Conservation (phyloP, 2,329 filamentous ascomycete species). For the Ceratocystiopsis sp. region DNA sequence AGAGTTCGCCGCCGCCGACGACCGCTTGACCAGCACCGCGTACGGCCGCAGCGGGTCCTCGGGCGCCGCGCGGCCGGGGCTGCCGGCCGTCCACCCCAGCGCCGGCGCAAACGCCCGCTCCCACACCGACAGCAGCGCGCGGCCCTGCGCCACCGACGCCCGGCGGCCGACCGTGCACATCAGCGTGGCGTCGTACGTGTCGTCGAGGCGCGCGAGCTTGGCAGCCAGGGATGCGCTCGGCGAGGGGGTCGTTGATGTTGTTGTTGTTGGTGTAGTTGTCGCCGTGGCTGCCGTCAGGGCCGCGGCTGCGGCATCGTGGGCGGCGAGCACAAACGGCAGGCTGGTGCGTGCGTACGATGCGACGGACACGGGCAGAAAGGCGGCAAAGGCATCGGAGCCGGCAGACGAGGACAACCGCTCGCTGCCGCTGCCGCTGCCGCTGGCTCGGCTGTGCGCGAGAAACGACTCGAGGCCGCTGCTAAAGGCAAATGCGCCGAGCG, state of each 20-base stretch:
- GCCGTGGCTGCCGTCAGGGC: neutral
- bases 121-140: conserved; percentile 60
- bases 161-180: conserved; percentile 65
- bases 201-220: conserved; percentile 43
- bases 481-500: conserved; percentile 76
- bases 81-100: neutral
- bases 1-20: neutral
- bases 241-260: no score
- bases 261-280: no score
- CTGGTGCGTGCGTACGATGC: conserved; percentile 54
- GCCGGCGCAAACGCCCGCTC: conserved; percentile 44
- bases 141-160: conserved; percentile 58
- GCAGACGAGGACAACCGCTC: conserved; percentile 6
- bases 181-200: conserved; percentile 58
- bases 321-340: conserved; percentile 58
- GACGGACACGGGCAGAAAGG: conserved; percentile 54
- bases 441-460: conserved; percentile 41
- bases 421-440: neutral
- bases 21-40: conserved; percentile 17
- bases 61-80: conserved; percentile 3
- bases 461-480: conserved; percentile 70
- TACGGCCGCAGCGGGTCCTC: conserved; percentile 19
- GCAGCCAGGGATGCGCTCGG: neutral
- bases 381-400: conserved; percentile 32
- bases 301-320: conserved; percentile 26